Evolutionary conservation across 2,329 filamentous ascomycete species (phyloP).

Genomic region (Metarhizium humberi): DNA sequence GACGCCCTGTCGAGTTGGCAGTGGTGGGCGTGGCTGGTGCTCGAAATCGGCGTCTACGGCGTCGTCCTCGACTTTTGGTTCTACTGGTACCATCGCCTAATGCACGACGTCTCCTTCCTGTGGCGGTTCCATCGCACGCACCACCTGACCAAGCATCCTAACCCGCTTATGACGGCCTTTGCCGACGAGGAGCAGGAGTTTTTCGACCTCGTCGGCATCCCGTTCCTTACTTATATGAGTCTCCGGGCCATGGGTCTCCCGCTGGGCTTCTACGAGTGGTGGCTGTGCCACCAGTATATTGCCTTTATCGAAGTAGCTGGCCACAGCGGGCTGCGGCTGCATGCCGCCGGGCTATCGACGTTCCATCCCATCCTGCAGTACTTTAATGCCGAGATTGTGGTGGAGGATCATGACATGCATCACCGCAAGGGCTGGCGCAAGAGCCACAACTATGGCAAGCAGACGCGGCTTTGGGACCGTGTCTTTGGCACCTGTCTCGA

Average conservation of each 20-base stretch:
- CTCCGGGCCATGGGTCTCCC: conserved; percentile 24
- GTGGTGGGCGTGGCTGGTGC: conserved; percentile 23
- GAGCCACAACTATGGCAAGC: conserved; percentile 25
- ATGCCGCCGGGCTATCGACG: conserved; percentile 20
- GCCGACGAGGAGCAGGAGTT: conserved; percentile 24
- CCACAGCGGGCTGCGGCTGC: conserved; percentile 27
- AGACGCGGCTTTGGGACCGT: conserved; percentile 26
- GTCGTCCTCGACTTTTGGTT: conserved; percentile 36
- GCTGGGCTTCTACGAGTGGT: conserved; percentile 37
- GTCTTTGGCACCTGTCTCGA: conserved; percentile 25
- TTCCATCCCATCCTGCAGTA: conserved; percentile 22
- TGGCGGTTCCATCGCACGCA: conserved; percentile 35
- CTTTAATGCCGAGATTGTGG: conserved; percentile 24
- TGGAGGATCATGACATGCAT: conserved; percentile 29
- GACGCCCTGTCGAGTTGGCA: conserved; percentile 5
- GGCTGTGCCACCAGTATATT: conserved; percentile 33
- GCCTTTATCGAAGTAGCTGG: conserved; percentile 28
- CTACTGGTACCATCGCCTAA: conserved; percentile 25
- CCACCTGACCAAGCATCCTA: conserved; percentile 34
- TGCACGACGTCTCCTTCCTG: conserved; percentile 29
- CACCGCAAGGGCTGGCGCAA: not conserved
- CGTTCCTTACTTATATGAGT: conserved; percentile 26
- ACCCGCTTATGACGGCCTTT: conserved; percentile 26
- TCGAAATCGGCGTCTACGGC: conserved; percentile 30
- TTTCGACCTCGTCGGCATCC: conserved; percentile 30